These are phyloP conservation scores for Trichoderma aggressivum DNA, from an alignment of 2,329 filamentous ascomycete genomes.

Conservation along the genomic window DNA sequence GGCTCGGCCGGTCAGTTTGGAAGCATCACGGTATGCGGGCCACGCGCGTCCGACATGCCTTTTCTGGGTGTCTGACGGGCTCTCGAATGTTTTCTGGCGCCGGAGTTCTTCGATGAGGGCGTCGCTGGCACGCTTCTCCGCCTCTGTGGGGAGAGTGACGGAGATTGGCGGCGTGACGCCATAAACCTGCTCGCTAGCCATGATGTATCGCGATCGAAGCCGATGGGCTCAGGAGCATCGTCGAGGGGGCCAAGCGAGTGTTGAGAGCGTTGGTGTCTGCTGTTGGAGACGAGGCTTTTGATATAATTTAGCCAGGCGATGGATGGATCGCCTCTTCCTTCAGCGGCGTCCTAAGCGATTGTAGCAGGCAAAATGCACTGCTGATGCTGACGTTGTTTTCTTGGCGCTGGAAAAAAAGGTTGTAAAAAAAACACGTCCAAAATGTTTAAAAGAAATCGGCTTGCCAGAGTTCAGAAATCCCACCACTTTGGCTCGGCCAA, in stretches of 20 bases:
- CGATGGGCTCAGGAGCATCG: background rate
- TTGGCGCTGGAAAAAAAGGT: background rate
- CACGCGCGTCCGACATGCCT: constrained; percentile 51
- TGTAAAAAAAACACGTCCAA: background rate
- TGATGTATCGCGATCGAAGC: constrained; percentile 21
- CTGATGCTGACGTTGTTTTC: background rate
- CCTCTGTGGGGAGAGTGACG: constrained; percentile 67
- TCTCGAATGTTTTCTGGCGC: constrained; percentile 88
- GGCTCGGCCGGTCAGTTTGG: background rate
- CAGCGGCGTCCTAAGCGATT: background rate
- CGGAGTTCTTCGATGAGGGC: constrained; percentile 80
- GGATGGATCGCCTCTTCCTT: background rate
- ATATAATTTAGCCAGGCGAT: no score
- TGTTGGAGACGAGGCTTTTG: background rate
- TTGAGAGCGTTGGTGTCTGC: background rate
- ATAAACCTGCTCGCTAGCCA: constrained; percentile 39
- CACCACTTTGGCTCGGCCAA: background rate
- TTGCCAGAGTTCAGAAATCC: background rate
- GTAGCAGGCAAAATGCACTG: background rate
- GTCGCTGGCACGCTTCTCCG: constrained; percentile 74
- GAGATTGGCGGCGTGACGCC: constrained; percentile 87
- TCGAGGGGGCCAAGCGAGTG: background rate
- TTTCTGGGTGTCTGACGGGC: constrained; percentile 74
- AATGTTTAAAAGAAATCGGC: background rate
- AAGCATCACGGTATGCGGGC: background rate